Base-by-base conservation (phyloP, 2,329 filamentous ascomycete genomes). In the Dryadomyces quercivorus region DNA sequence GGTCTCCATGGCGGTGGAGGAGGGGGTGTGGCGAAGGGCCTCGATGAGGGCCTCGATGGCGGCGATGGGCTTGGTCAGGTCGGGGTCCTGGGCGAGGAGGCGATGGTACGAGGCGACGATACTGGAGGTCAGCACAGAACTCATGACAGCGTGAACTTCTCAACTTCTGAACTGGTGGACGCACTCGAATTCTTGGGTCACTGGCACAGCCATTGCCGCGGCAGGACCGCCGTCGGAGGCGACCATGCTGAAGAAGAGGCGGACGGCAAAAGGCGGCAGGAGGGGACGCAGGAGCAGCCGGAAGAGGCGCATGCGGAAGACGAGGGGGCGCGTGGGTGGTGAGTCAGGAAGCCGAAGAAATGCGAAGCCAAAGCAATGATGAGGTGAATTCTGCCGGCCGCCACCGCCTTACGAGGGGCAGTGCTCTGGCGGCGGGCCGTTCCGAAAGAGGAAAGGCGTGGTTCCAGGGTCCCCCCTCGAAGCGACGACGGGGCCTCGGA, bases 11-110 rank as follows among this genome's bases (percentile, higher is more conserved):
- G 95, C 88, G 56, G 93, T 98, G 21, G 84, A 86, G 7, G 89
- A 85, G 58, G 84, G 83, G 48, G 84, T 86, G 59, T 86, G 79
- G 64, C 85, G 84, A 57, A 97, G 86, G 57, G 93, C 85, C 65
- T 86, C 82, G 61, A 97, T 93, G 57, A 98, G 52, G 66, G 75
- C 59, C 66, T 79, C 62, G 66, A 70, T 69, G 61, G 62, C 65
- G 57, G 93, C 93, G 54, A 98, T 88, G 59, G 93, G 91, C 81
- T 95, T 96, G 40, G 92, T 96, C 53, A 97, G 78, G 58, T 95
- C 88, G 12, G 86, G 78, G 67, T 97, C 90, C 52, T 76, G 73
- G 57, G 70, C 67, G 51, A 82, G 75, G 56, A 81, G 73, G 57
- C 70, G 68, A 60, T 73, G 69, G 65, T 82, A 82, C 21, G 75